Percentiles rank a stretch among this genome's conserved stretches.
Conservation (phyloP, 129 eudicot species). For the Artemisia tridentata region DNA sequence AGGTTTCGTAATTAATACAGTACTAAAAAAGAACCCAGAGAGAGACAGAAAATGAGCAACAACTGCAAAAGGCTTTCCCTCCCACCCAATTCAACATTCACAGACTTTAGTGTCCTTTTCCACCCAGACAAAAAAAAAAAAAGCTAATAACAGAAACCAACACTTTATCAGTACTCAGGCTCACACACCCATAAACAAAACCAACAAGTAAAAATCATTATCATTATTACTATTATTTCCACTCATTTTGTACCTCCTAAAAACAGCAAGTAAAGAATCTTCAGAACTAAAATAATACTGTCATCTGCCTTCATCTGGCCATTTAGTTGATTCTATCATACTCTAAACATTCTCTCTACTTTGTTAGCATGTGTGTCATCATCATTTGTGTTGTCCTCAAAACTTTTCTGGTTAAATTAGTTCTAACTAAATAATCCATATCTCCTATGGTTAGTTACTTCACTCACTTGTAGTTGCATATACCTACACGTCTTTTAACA, state of each 20-base stretch:
- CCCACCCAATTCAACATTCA: too few relatives aligned
- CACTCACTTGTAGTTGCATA: slow-evolving; percentile 8
- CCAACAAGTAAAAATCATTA: not conserved
- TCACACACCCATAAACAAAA: slow-evolving; percentile 9
- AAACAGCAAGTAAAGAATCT: slow-evolving; percentile 29
- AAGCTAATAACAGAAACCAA: slow-evolving; percentile 14
- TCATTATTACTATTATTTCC: slow-evolving; percentile 27
- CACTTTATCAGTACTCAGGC: slow-evolving; percentile 11
- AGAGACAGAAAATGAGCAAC: too few relatives aligned
- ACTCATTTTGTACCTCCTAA: slow-evolving; percentile 22
- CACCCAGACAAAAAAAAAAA: not conserved
- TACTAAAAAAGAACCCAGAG: too few relatives aligned
- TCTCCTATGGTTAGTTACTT: slow-evolving; percentile 21
- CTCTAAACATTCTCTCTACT: slow-evolving; percentile 29
- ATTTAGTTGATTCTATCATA: slow-evolving; percentile 24
- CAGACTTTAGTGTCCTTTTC: too few relatives aligned
- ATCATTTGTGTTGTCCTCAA: slow-evolving; percentile 28
- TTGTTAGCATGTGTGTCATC: slow-evolving; percentile 32
- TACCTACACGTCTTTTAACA: slow-evolving; percentile 16
- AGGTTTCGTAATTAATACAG: too few relatives aligned
- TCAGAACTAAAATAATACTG: slow-evolving; percentile 18
- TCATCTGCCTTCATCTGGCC: slow-evolving; percentile 26
- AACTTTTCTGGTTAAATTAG: slow-evolving; percentile 13
- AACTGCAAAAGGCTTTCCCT: too few relatives aligned
- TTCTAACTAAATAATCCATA: slow-evolving; percentile 11